Conservation (phyloP, 306 rosid genomes). For the Vicia sativa region DNA sequence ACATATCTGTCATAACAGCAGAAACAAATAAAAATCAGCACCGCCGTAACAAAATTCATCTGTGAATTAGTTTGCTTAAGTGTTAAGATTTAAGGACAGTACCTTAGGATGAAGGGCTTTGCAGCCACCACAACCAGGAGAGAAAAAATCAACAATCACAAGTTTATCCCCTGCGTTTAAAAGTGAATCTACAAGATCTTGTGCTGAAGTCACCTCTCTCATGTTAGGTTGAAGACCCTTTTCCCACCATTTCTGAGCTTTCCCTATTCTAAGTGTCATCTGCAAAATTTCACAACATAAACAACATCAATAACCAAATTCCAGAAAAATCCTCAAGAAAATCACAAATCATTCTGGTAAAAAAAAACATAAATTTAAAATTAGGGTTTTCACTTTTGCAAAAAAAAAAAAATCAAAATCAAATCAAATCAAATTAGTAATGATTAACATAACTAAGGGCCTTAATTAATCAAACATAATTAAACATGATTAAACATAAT, state of each 20-base stretch:
- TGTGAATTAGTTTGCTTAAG: background rate
- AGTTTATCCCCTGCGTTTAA: conserved; percentile 76
- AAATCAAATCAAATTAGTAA: background rate
- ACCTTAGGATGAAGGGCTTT: conserved; percentile 96
- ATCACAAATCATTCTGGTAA: background rate
- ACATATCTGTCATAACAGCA: conserved; percentile 58
- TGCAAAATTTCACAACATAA: conserved; percentile 33
- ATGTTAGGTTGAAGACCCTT: conserved; percentile 77
- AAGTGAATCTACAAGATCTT: conserved; percentile 80
- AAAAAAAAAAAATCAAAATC: background rate
- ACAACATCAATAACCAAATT: background rate
- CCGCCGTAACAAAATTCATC: background rate
- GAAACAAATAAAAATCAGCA: conserved; percentile 30
- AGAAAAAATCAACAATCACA: conserved; percentile 81
- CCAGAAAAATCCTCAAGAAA: conserved; percentile 8
- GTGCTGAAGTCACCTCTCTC: conserved; percentile 71
- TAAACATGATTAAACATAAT: background rate
- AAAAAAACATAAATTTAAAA: background rate
- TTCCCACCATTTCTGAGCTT: conserved; percentile 88
- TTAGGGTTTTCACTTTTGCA: background rate
- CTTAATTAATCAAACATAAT: conserved; percentile 5
- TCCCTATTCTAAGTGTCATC: conserved; percentile 59
- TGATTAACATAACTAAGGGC: background rate
- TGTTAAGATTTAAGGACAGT: background rate
- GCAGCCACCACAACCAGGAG: conserved; percentile 98